Evolutionary conservation across 2,329 filamentous ascomycete genomes (phyloP), one percentile per base, ranked within the genome.

Genomic region (Endothia cerciana): DNA sequence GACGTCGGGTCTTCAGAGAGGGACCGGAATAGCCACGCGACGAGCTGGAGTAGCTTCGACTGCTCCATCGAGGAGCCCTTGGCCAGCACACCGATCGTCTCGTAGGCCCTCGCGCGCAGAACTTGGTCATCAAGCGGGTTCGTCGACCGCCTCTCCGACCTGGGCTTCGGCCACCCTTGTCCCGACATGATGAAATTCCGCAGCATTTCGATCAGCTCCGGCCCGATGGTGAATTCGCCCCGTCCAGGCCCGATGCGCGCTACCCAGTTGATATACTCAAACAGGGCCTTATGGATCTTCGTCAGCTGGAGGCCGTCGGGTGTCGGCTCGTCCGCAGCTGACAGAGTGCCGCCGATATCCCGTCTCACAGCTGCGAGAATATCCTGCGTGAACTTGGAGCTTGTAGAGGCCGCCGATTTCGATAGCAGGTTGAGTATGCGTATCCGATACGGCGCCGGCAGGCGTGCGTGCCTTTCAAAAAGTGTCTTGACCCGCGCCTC

Each of bases 181-280:
- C 85, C 83, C 69, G 90, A 84, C 51, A 55, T 62, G 63, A 97
- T 88, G 73, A 93, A 97, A 30, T 86, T 83, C 69, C 86, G 85
- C 71, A 98, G 80, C 56, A 88, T 86, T 10, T 84, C 78, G 22
- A 97, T 87, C 3, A 96, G 83, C 51, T 85, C 85, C 2, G 86
- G 82, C 0, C 91, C 91, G 70, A 96, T 88, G 10, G 82, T 77
- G 63, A 95, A 86, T 60, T 87, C 83, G 0, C 84, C 78, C 38
- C 77, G 78, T 0, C 77, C 76, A 0, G 88, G 84, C 8, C 90
- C 91, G 71, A 93, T 88, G 40, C 90, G 87, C 11, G 94, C 91
- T 13, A 95, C 88, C 87, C 94, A 98, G 61, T 92, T 91, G 64
- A 97, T 87, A 71, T 94, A 97, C 47, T 90, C 87, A 72, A 98